Base-by-base conservation (phyloP, 1,139 yeast genomes). In the Yarrowia galli region DNA sequence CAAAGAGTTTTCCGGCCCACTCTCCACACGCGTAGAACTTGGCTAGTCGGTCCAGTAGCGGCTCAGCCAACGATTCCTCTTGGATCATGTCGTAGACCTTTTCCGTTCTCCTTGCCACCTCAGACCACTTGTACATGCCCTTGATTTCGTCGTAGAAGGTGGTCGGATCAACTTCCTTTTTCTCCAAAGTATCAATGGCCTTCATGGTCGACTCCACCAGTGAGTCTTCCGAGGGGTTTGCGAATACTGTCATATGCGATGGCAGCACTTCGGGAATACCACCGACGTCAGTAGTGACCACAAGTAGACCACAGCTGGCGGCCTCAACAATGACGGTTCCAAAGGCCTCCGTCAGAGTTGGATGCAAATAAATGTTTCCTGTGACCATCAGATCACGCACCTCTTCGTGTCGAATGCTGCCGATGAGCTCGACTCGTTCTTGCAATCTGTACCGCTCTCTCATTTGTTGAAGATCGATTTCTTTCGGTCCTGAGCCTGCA, bases 311-410 rank as follows among this genome's bases (percentile, higher is more conserved):
- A 80, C 99, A 95, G 0, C 97, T 90, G 0, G 98, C 99, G 0
- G 99, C 99, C 76, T 96, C 99, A 0, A 96, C 97, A 25, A 96
- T 81, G 0, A 92, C 99, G 0, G 99, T 95, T 0, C 99, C 99
- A 79, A 96, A 96, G 0, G 99, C 99, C 76, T 96, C 99, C 0
- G 99, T 96, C 43, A 96, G 81, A 1, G 97, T 89, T 0, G 99
- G 95, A 77, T 96, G 99, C 61, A 96, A 79, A 76, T 93, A 96
- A 16, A 96, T 95, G 74, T 96, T 97, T 15, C 99, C 99, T 69
- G 88, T 86, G 2, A 92, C 86, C 97, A 96, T 92, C 16, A 95
- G 92, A 74, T 93, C 91, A 63, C 98, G 82, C 4, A 96, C 99
- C 72, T 90, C 89, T 76, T 96, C 99, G 76, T 96, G 99, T 54